These are phyloP conservation scores for Pachysandra terminalis DNA, from an alignment of 164 flowering plant genomes.

Conservation along the genomic window DNA sequence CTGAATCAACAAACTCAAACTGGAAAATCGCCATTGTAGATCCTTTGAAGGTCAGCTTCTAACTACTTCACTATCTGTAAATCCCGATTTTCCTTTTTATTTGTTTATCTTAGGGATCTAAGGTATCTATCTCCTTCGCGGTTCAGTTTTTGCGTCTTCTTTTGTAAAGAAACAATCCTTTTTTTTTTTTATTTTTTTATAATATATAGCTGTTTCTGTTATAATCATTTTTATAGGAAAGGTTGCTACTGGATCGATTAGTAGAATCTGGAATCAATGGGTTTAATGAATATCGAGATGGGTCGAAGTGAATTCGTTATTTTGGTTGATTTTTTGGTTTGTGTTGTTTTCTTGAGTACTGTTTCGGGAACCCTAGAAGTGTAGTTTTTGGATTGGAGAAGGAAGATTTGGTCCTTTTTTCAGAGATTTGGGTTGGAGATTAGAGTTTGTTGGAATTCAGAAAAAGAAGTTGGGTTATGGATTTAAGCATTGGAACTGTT, in stretches of 20 bases:
- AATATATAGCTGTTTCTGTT: background rate
- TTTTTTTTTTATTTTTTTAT: too few relatives aligned
- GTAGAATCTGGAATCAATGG: background rate
- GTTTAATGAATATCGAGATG: background rate
- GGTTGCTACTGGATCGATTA: background rate
- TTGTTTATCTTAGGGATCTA: background rate
- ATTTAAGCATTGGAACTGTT: background rate
- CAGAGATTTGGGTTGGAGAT: background rate
- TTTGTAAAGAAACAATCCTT: background rate
- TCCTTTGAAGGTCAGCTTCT: background rate
- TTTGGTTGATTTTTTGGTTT: background rate
- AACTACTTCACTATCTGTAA: too few relatives aligned
- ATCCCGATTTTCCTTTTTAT: background rate
- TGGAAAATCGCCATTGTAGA: background rate
- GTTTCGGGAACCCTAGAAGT: background rate
- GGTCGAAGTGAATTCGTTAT: background rate
- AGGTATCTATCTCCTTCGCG: background rate
- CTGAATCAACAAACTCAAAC: too few relatives aligned
- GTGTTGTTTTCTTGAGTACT: background rate
- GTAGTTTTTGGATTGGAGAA: background rate
- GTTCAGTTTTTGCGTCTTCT: background rate
- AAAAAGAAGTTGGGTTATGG: background rate
- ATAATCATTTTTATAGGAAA: too few relatives aligned
- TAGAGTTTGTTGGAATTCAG: background rate
- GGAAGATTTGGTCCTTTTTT: background rate